Base-by-base conservation (phyloP, 805 yeast species). In the Starmerella gropengiesseri region DNA sequence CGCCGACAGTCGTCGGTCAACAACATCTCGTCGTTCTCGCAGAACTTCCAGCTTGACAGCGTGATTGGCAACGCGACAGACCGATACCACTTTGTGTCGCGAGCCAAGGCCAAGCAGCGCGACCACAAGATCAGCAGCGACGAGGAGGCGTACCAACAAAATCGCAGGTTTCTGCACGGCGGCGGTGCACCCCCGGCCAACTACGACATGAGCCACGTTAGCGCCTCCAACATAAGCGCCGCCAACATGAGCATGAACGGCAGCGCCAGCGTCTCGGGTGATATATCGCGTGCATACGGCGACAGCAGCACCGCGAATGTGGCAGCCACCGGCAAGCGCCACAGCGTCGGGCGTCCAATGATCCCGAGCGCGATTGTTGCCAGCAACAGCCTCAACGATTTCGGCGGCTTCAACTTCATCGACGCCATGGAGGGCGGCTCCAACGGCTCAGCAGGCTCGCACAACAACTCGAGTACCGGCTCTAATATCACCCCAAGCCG, bases 41-140 rank as follows among this genome's bases (percentile, higher is more conserved):
- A 60, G 45, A 51, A 47, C 37, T 45, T 60, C 44, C 61, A 59
- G 40, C 56, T 59, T 7, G 60, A 53, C 35, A 56, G 58, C 26
- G 52, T 58, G 29, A 45, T 52, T 46, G 46, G 44, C 12, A 18
- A 49, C 13, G 51, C 53, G 13, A 56, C 52, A 30, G 59, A 54
- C 41, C 43, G 62, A 20, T 59, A 59, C 43, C 59, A 57, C 21
- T 44, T 47, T n/a, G 57, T 56, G 9, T 32, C 50, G 19, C 49
- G 55, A 6, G 50, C 44, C 7, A 31, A 29, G n/a, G 21, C n/a
- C 20, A 39, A 40, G 33, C 43, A 28, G 19, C 37, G 37, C 14
- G 54, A 47, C 39, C 18, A 36, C 12, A 50, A 48, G 26, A 31
- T 49, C 20, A 40, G 46, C 16, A 42, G 48, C 34, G 50, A 46